Base-by-base conservation (phyloP, 495 filamentous ascomycete genomes). In the Friedmanniomyces simplex region DNA sequence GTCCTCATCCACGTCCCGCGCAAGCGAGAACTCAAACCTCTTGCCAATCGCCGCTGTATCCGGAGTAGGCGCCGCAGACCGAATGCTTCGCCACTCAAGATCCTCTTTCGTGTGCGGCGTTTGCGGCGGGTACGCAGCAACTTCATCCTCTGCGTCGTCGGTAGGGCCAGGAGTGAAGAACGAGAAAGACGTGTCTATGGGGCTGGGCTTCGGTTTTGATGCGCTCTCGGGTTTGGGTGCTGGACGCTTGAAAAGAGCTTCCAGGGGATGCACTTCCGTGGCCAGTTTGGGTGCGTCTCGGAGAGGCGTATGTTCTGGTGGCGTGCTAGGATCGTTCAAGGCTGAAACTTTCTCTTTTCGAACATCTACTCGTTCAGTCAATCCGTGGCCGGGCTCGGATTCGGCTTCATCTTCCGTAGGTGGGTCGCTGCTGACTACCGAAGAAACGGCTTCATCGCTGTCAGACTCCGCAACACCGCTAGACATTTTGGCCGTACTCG, bases 31-130 rank as follows among this genome's bases (percentile, higher is more conserved):
- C 53, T 77, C 78, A 37, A 77, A 75, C 36, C 59, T 72, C 20
- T 78, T 76, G 30, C 73, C 78, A 20, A 83, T 82, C 54, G 86
- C 79, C n/a, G 88, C 87, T 0, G 93, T 97, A 65, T 98, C 93
- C 0, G 93, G 93, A 0, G 93, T 97, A 1, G 93, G 93, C 0
- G 93, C 93, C 12, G 91, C 91, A 63, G 89, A 94, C 42, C 90
- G 76, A 16, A 86, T 61, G 18, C 81, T 81, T 39, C 90, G 79
- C 54, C 75, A 76, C 63, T 88, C 84, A 12, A 91, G 75, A 57
- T 96, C 89, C 55, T 80, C 79, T 55, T 83, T 82, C 1, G 85
- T 86, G 66, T 83, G 94, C 0, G 90, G 90, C 0, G 90, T 93
- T 60, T 89, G 79, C 2, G 87, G 89, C 24, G 61, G 55, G n/a